Evolutionary conservation across 176 grass and related monocot species (phyloP).

Genomic region (Oryza longistaminata): DNA sequence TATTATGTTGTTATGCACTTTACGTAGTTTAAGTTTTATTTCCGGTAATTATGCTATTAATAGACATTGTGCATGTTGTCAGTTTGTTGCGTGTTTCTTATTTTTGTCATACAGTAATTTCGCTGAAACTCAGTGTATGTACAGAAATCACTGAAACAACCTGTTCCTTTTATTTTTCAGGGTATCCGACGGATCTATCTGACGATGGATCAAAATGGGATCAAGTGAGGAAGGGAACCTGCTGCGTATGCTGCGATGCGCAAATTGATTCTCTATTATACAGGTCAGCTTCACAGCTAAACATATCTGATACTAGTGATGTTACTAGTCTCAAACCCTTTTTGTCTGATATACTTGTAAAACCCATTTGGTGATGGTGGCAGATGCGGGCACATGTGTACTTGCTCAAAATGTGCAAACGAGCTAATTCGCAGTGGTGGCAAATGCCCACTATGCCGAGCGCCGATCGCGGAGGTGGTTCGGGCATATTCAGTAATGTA

Average conservation of each 20-base stretch:
- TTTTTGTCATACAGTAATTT: neutral
- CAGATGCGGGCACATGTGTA: conserved; percentile 99
- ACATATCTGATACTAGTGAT: neutral
- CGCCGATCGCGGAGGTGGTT: conserved; percentile 86
- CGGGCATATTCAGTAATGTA: conserved; percentile 82
- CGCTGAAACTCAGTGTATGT: neutral
- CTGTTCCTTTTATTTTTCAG: conserved; percentile 36
- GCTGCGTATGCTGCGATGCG: conserved; percentile 88
- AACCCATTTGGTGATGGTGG: conserved; percentile 7
- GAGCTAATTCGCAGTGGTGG: conserved; percentile 78
- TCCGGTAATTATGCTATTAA: neutral
- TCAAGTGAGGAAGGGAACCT: conserved; percentile 89
- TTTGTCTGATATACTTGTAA: neutral
- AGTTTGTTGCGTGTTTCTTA: neutral
- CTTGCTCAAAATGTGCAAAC: conserved; percentile 96
- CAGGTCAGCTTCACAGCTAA: conserved; percentile 51
- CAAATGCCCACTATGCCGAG: conserved; percentile 93
- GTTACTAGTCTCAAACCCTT: neutral
- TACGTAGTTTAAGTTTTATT: conserved; percentile 21
- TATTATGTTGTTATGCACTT: neutral
- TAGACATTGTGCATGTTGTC: neutral
- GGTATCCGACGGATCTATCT: conserved; percentile 38
- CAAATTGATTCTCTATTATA: conserved; percentile 95
- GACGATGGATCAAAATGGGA: conserved; percentile 93
- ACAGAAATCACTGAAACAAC: neutral